Base-by-base conservation (phyloP, 768 basidiomycete species). In the Boletus fagicola region DNA sequence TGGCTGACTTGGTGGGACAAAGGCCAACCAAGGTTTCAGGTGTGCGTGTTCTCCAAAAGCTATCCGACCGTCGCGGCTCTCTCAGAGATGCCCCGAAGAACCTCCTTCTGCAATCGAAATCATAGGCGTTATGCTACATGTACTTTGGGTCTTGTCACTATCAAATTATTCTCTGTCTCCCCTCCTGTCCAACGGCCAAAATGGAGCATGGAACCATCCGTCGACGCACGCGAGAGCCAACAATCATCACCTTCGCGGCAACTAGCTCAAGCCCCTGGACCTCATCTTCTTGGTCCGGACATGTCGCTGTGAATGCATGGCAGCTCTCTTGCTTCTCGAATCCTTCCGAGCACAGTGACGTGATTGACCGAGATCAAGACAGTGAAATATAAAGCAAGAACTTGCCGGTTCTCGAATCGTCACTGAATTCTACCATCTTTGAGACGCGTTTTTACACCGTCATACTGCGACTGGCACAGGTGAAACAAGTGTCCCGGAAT, bases 1-100 rank as follows among this genome's bases (percentile, higher is more conserved):
- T 58, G 66, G 66, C 58, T 62, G 58, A 63, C 66, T 36, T 20
- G 51, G 46, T 36, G 33, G 42, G 38, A 60, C 53, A 49, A 64
- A 50, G 30, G 20, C 54, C 22, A 36, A 33, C 31, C 38, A 0
- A 30, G 40, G 48, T 56, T 53, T 61, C 58, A 52, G 51, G 30
- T 24, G 26, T 40, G 8, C 38, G 24, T 13, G 13, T 60, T 55
- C 53, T 52, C 40, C 38, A 43, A 47, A 53, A 20, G 50, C 38
- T 35, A 36, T 36, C 57, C 62, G 50, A 61, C 49, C 35, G 36
- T 59, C 61, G 56, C 46, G 49, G 45, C 36, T 50, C 45, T 22
- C 49, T n/a, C 28, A 58, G 28, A 46, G 45, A 28, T 22, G 36
- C 18, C 28, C 16, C 7, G 24, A 49, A 16, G 22, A n/a, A 26